Evolutionary conservation across 1,284 basidiomycete species (phyloP), one percentile per base, ranked within the genome.

Genomic region (Serendipita sp.): DNA sequence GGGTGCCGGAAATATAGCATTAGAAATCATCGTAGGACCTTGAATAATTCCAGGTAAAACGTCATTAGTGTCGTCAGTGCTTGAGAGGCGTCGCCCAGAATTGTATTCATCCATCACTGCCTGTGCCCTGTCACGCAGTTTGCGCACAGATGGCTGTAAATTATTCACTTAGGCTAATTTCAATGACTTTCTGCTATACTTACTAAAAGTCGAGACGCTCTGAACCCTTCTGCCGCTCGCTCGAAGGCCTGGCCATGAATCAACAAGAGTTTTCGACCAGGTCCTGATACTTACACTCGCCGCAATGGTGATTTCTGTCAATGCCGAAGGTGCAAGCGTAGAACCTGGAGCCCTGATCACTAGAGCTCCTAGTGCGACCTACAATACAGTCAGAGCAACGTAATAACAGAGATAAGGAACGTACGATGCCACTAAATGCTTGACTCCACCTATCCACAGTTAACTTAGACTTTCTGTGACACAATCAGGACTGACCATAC

Each of bases 311-410:
- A 58, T 58, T 30, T 58, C 53, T 10, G 53, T 22, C 4, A 58
- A n/a, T 22, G 53, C 12, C 12, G 53, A 58, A 10, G 53, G 22
- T 58, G 53, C 53, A 29, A 58, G 32, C n/a, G 53, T 34, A 34
- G 53, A 58, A n/a, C 53, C 53, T 58, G 53, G 53, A 8, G 53
- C 17, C 30, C n/a, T 29, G 8, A 58, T 58, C 10, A 58, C 53
- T n/a, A 58, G 30, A 22, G 53, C 53, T n/a, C 53, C 53, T 8
- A 58, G 32, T 10, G 53, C 2, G 22, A 58, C 53, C 53, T 58
- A 34, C 15, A n/a, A 44, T 8, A 58, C 32, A 4, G 53, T 58
- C 53, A 58, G 53, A 34, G 38, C 12, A n/a, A 29, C 8, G 8
- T 22, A 1, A 26, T n/a, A 58, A 34, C 53, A 58, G 45, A 10